Evolutionary conservation across 2,329 filamentous ascomycete species (phyloP), one percentile per base, ranked within the genome.

Genomic region (Lachnellula willkommii): DNA sequence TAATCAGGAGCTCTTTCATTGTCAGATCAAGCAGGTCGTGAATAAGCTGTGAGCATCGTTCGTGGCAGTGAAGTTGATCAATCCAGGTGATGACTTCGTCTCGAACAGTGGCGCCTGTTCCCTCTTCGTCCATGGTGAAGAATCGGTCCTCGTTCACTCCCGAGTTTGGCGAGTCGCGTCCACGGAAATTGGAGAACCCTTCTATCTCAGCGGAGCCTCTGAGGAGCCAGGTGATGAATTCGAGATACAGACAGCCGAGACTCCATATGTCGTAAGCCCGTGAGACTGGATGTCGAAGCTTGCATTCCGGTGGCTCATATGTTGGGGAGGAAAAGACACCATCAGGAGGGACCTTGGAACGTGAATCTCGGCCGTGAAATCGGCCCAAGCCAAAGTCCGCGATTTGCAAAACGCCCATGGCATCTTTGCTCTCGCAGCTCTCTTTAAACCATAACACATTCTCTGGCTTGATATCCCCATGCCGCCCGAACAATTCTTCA

Each of bases 231-330:
- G 70, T 73, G n/a, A 68, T 57, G 5, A 71, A 68, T 51, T 74
- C 72, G 1, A 74, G 57, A 26, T 66, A 70, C 0, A 73, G 56
- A 43, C 71, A 74, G 0, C 70, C 71, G 4, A 74, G 60, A 28
- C 66, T 70, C 64, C 69, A 73, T 0, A 72, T 69, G 46, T 75
- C 73, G 22, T 71, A 72, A 1, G 57, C 59, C 5, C 72, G 68
- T 17, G 68, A 73, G 1, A 74, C 68, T 5, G 60, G 61, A 5
- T 49, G 47, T 0, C 50, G 17, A 0, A 72, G 17, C 5, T 68
- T 66, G 28, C 68, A 67, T 22, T 76, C 74, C 5, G 74, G 74
- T 0, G 73, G 71, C n/a, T 66, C 67, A 26, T 75, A 76, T 0
- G 73, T 73, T 7, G 66, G 67, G 0, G 69, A 63, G 8, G 43